Percentiles rank a stretch among this genome's conserved stretches.
phyloP scores from a whole-genome alignment of 2,329 filamentous ascomycete species.

The Fusarium coffeatum region DNA sequence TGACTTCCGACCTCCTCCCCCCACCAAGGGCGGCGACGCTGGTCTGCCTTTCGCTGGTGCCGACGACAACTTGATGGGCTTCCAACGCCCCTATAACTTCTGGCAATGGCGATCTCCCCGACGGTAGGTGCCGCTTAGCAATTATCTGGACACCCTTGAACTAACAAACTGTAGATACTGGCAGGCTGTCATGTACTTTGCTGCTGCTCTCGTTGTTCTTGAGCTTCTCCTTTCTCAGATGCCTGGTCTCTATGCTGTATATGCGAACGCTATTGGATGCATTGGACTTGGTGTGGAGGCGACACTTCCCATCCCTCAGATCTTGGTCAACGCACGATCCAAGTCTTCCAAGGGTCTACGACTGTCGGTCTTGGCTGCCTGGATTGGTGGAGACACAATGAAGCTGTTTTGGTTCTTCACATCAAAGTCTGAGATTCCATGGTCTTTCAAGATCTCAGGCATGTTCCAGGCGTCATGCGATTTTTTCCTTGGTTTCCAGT shows the following conservation, averaged over 20 bases:
- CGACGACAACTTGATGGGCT: slow-evolving; percentile 53
- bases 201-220: slow-evolving; percentile 67
- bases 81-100: slow-evolving; percentile 77
- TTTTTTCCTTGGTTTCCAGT: slow-evolving; percentile 78
- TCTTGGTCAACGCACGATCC: slow-evolving; percentile 75
- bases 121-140: slow-evolving; percentile 61
- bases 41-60: slow-evolving; percentile 70
- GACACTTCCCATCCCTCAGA: slow-evolving; percentile 83
- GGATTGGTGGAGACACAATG: slow-evolving; percentile 84
- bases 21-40: slow-evolving; percentile 70
- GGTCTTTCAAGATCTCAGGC: slow-evolving; percentile 84
- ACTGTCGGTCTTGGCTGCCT: slow-evolving; percentile 78
- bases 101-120: slow-evolving; percentile 83
- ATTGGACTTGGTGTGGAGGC: slow-evolving; percentile 83
- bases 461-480: slow-evolving; percentile 85
- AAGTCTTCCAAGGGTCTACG: slow-evolving; percentile 82
- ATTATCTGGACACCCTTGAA: not conserved
- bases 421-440: slow-evolving; percentile 74
- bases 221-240: slow-evolving; percentile 75
- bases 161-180: slow-evolving; percentile 69
- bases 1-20: slow-evolving; percentile 71
- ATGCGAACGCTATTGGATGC: slow-evolving; percentile 76
- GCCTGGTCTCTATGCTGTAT: slow-evolving; percentile 68
- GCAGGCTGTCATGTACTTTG: slow-evolving; percentile 78
- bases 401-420: slow-evolving; percentile 91